A percentile compares a stretch with the other conserved stretches of the same genome.
These are phyloP conservation scores for Neurospora sublineolata DNA, from an alignment of 495 filamentous ascomycete genomes.

Conservation along the genomic window DNA sequence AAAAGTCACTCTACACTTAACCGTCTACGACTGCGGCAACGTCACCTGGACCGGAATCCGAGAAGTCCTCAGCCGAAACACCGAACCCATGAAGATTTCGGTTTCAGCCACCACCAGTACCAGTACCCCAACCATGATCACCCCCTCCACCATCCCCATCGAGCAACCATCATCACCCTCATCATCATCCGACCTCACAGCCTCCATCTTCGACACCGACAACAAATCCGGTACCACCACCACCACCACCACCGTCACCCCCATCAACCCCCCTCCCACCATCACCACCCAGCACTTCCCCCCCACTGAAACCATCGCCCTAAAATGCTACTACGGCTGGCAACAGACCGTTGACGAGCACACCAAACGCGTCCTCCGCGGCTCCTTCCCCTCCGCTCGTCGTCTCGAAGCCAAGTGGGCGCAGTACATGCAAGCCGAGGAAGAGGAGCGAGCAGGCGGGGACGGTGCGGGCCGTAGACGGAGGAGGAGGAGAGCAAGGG, in stretches of 20 bases:
- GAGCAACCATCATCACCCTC: not conserved
- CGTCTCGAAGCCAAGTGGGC: conserved; percentile 84
- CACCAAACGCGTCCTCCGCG: conserved; percentile 66
- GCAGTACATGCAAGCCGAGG: conserved; percentile 82
- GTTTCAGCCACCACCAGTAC: conserved; percentile 14
- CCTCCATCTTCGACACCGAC: not conserved
- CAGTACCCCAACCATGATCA: not conserved
- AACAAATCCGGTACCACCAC: not conserved
- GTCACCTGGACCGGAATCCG: conserved; percentile 89
- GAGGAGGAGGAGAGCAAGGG: conserved; percentile 60
- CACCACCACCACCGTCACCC: not conserved
- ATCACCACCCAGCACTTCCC: conserved; percentile 25
- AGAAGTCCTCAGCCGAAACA: conserved; percentile 75
- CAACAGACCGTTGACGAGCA: conserved; percentile 92
- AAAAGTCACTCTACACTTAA: conserved; percentile 57
- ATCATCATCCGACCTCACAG: not conserved
- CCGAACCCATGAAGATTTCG: conserved; percentile 42
- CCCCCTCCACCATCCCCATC: not conserved
- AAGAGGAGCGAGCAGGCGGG: conserved; percentile 56
- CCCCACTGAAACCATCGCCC: conserved; percentile 61
- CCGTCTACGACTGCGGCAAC: conserved; percentile 80
- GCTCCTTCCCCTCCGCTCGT: conserved; percentile 57
- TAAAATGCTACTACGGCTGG: conserved; percentile 93
- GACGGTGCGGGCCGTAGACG: conserved; percentile 48
- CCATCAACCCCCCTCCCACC: not conserved